Conservation (phyloP, 257 asterid genomes). For the Linaria vulgaris region DNA sequence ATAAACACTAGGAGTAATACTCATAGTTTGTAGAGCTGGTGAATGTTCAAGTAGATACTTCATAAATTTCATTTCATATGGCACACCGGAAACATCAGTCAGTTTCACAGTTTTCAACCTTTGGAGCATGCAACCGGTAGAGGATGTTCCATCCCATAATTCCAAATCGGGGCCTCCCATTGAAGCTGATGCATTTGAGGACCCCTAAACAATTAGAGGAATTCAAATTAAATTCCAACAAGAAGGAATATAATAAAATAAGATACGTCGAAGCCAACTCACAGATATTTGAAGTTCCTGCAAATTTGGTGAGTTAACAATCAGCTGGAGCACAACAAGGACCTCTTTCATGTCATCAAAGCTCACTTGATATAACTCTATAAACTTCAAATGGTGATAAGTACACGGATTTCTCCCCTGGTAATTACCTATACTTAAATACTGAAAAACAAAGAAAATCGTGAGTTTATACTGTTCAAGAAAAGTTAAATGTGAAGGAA, state of each 20-base stretch:
- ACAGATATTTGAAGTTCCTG: slow-evolving; percentile 71
- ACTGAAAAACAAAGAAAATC: slow-evolving; percentile 38
- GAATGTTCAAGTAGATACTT: slow-evolving; percentile 68
- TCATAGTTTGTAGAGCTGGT: slow-evolving; percentile 61
- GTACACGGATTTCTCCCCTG: slow-evolving; percentile 38
- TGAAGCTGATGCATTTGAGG: slow-evolving; percentile 43
- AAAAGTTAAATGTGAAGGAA: background rate
- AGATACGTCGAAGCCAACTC: slow-evolving; percentile 30
- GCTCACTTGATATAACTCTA: slow-evolving; percentile 81
- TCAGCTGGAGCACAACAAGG: slow-evolving; percentile 64
- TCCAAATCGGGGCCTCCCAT: slow-evolving; percentile 36
- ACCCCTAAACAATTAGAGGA: slow-evolving; percentile 41
- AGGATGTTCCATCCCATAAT: slow-evolving; percentile 46
- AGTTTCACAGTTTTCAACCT: slow-evolving; percentile 56
- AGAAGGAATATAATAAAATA: background rate
- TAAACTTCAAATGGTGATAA: slow-evolving; percentile 52
- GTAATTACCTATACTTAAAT: slow-evolving; percentile 64
- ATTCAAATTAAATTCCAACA: background rate
- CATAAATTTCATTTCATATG: slow-evolving; percentile 67
- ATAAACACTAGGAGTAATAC: slow-evolving; percentile 46
- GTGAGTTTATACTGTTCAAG: slow-evolving; percentile 19
- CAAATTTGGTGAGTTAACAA: slow-evolving; percentile 69
- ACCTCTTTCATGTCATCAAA: slow-evolving; percentile 81
- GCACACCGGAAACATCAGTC: slow-evolving; percentile 55
- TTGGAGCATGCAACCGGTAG: slow-evolving; percentile 31